Evolutionary conservation across 2,329 filamentous ascomycete species (phyloP).

Genomic region (Colletotrichum simmondsii): DNA sequence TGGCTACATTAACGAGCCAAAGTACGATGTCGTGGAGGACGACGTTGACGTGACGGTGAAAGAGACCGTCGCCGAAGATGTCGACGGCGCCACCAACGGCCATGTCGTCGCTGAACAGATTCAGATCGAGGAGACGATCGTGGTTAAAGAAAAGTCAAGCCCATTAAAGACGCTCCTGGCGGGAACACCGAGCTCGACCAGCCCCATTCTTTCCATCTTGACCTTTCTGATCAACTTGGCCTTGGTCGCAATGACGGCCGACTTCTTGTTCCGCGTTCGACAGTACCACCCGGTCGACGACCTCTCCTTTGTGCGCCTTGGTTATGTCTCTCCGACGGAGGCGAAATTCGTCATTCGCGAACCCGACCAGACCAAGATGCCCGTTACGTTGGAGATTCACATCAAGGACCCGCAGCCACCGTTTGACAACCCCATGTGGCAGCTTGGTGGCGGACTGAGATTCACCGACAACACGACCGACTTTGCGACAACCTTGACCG

Average conservation of each 20-base stretch:
- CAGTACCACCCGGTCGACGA: conserved; percentile 77
- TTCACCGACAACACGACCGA: conserved; percentile 82
- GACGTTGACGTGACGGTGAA: conserved; percentile 67
- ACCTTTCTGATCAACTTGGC: conserved; percentile 79
- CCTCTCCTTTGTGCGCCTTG: conserved; percentile 86
- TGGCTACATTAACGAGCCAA: conserved; percentile 66
- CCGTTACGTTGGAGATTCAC: conserved; percentile 77
- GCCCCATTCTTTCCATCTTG: conserved; percentile 70
- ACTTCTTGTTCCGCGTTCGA: conserved; percentile 81
- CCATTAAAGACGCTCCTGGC: conserved; percentile 75
- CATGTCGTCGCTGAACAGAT: conserved; percentile 61
- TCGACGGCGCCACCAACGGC: conserved; percentile 48
- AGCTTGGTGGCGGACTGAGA: conserved; percentile 71
- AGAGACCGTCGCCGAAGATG: conserved; percentile 51
- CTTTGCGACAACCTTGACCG: conserved; percentile 77
- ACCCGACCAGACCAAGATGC: conserved; percentile 79
- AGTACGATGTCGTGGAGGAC: conserved; percentile 69
- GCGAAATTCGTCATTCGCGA: conserved; percentile 89
- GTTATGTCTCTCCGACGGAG: conserved; percentile 83
- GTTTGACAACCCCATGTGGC: conserved; percentile 72
- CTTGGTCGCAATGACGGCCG: conserved; percentile 76
- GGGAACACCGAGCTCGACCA: conserved; percentile 81
- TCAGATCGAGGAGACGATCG: conserved; percentile 71
- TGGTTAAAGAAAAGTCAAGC: conserved; percentile 67
- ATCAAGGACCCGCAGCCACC: conserved; percentile 61